A percentile compares a stretch with the other conserved stretches of the same genome.
Conservation (phyloP, 805 yeast species). For the Saccharomyces eubayanus region DNA sequence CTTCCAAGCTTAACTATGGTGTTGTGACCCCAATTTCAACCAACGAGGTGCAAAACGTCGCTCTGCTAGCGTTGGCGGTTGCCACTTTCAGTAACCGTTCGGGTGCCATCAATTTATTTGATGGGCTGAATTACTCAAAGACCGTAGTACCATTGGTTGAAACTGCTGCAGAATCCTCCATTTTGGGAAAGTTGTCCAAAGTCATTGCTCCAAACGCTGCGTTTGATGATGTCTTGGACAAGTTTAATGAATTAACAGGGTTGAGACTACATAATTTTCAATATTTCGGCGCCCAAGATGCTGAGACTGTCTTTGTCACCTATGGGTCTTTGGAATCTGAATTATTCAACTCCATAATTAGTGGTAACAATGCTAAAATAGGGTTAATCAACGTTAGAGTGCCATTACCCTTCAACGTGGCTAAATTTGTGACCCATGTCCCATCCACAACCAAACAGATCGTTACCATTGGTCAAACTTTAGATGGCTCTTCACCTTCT, state of each 20-base stretch:
- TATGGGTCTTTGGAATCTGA: conserved; percentile 65
- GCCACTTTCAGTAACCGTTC: conserved; percentile 36
- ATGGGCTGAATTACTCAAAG: conserved; percentile 50
- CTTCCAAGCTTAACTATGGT: conserved; percentile 55
- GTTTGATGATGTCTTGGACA: conserved; percentile 21
- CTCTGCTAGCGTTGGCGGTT: conserved; percentile 56
- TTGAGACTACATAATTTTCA: conserved; percentile 30
- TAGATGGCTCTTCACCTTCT: conserved; percentile 32
- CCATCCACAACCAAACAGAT: conserved; percentile 52
- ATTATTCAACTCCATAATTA: conserved; percentile 41
- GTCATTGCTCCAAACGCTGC: conserved; percentile 10
- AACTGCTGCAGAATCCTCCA: conserved; percentile 4
- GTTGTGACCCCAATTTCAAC: conserved; percentile 59
- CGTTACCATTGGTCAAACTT: conserved; percentile 59
- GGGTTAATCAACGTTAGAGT: conserved; percentile 68
- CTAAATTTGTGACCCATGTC: conserved; percentile 48
- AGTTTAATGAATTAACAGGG: conserved; percentile 22
- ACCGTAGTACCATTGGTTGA: conserved; percentile 16
- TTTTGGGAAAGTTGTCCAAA: conserved; percentile 9
- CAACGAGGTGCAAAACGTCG: conserved; percentile 57
- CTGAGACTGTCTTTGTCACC: conserved; percentile 73
- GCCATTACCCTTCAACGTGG: conserved; percentile 69
- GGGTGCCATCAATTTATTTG: conserved; percentile 65
- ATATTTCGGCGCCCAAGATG: conserved; percentile 53
- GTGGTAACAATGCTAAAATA: conserved; percentile 32